Base-by-base conservation (phyloP, 306 rosid species). In the Senna tora region DNA sequence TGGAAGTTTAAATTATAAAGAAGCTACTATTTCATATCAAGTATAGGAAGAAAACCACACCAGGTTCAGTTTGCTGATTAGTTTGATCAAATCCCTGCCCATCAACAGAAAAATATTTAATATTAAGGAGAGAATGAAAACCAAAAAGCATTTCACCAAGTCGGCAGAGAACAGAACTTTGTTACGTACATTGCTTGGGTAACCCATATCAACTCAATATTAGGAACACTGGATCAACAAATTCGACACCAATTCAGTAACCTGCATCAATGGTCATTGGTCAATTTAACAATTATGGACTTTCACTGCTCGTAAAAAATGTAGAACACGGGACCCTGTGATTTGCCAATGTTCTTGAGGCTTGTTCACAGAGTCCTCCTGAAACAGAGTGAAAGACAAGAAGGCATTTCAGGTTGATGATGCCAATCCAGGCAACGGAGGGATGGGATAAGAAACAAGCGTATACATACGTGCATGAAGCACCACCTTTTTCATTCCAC, bases 51-150 rank as follows among this genome's bases (percentile, higher is more conserved):
- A 25, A 36, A 36, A 34, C 16, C n/a, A 17, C 32, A 61, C 67
- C 67, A 61, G 21, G 67, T 36, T 66, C 57, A 47, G 46, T 66
- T 46, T 66, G 71, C 4, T 47, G 41, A 66, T 47, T 30, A 46
- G 15, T 66, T 28, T 47, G 71, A 47, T 30, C 57, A 16, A 28
- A 46, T 11, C 15, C 71, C 57, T 66, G 71, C 30, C 7, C 36
- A 47, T 30, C 43, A 56, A 61, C 10, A 22, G 7, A 36, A 61
- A n/a, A 39, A 58, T 7, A 58, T 22, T 22, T 14, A 36, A 32
- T 32, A 58, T 61, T 61, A 36, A 8, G 21, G 30, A 61, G 7
- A 61, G 49, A n/a, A n/a, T n/a, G n/a, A 38, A 9, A 61, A 34
- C n/a, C 9, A 14, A 17, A 61, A 19, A 61, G 22, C 1, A 4